These are phyloP conservation scores for Camellia granthamiana DNA, from an alignment of 148 eudicot genomes.

Conservation along the genomic window DNA sequence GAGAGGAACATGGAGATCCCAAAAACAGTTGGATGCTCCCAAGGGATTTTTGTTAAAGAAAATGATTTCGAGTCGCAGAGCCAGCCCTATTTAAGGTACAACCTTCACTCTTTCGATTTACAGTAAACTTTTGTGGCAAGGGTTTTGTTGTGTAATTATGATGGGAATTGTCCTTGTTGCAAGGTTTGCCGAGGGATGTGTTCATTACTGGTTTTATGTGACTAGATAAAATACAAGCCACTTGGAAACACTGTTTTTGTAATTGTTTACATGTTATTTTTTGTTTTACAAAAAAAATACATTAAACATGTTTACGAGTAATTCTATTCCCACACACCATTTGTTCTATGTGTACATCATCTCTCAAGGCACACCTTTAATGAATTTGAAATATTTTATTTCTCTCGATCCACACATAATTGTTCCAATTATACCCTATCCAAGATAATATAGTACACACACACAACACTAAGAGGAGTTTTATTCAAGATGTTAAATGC, in stretches of 20 bases:
- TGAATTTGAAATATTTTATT: too few species aligned
- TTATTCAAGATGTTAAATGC: too few species aligned
- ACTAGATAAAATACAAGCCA: background rate
- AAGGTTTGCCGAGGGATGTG: background rate
- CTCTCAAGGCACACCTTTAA: too few species aligned
- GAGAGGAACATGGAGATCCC: conserved; percentile 20
- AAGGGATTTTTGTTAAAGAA: conserved; percentile 7
- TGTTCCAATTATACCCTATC: too few species aligned
- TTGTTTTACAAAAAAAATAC: too few species aligned
- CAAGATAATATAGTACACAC: too few species aligned
- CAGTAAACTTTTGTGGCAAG: background rate
- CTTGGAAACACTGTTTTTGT: background rate
- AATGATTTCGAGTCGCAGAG: conserved; percentile 12
- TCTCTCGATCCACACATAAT: too few species aligned
- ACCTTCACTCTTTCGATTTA: background rate
- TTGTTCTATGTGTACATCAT: too few species aligned
- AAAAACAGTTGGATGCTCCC: conserved; percentile 24
- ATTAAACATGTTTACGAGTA: too few species aligned
- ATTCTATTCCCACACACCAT: too few species aligned
- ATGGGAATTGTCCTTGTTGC: background rate
- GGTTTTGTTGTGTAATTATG: background rate
- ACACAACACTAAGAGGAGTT: too few species aligned
- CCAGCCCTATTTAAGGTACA: conserved; percentile 4
- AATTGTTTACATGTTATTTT: background rate
- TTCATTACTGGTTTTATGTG: background rate